Conservation (phyloP, 768 basidiomycete genomes). For the Amanita rimosa region DNA sequence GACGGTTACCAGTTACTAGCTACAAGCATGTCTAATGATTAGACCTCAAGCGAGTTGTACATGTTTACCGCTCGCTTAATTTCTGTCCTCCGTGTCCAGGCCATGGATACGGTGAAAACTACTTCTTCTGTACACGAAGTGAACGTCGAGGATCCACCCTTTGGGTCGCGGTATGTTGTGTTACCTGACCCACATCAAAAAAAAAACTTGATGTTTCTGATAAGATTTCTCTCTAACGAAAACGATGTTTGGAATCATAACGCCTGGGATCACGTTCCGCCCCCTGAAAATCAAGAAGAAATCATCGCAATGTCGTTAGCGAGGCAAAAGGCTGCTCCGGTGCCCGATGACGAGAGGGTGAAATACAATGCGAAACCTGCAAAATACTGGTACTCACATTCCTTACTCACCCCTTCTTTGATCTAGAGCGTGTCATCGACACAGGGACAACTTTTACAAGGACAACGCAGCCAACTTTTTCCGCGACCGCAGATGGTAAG, state of each 20-base stretch:
- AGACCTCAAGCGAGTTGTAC: background rate
- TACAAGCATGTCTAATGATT: background rate
- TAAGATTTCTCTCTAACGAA: conserved; percentile 59
- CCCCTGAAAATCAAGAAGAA: conserved; percentile 72
- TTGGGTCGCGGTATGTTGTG: conserved; percentile 52
- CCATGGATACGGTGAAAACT: conserved; percentile 16
- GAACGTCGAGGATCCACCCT: conserved; percentile 44
- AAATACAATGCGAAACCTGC: conserved; percentile 68
- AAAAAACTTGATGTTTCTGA: conserved; percentile 10
- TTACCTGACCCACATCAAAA: background rate
- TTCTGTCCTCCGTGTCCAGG: background rate
- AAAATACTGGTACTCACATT: conserved; percentile 46
- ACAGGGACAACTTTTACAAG: conserved; percentile 92
- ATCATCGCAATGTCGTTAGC: conserved; percentile 57
- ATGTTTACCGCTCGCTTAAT: background rate
- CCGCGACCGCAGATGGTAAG: conserved; percentile 81
- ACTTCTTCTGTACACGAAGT: conserved; percentile 63
- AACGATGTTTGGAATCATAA: conserved; percentile 78
- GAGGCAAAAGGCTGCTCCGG: conserved; percentile 62
- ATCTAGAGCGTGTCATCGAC: conserved; percentile 8
- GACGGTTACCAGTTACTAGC: background rate
- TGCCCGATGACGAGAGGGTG: conserved; percentile 58
- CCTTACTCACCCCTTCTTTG: background rate
- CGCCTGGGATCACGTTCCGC: conserved; percentile 87
- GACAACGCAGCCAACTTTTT: conserved; percentile 84